These are phyloP conservation scores for Lachnellula cervina DNA, from an alignment of 2,329 filamentous ascomycete genomes.

Conservation along the genomic window DNA sequence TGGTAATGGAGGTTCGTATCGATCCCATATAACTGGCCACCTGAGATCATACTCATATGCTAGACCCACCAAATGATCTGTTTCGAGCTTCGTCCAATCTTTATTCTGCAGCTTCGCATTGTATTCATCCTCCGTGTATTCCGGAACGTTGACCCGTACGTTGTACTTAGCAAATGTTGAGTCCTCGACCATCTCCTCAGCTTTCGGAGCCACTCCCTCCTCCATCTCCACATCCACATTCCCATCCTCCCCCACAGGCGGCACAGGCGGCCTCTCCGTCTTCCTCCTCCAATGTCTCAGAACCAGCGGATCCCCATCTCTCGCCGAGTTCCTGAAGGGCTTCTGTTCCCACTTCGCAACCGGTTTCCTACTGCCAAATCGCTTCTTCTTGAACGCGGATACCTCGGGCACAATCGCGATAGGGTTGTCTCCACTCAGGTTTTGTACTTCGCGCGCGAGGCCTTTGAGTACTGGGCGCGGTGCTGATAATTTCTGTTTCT, in stretches of 20 bases:
- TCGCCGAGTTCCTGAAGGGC: conserved; percentile 73
- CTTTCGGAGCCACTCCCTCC: conserved; percentile 35
- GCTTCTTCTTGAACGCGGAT: conserved; percentile 54
- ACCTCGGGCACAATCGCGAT: conserved; percentile 61
- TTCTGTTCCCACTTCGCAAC: conserved; percentile 61
- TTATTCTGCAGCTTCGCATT: conserved; percentile 64
- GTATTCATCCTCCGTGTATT: conserved; percentile 87
- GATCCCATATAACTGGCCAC: conserved; percentile 88
- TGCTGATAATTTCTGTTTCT: conserved; percentile 67
- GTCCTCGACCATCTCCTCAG: conserved; percentile 44
- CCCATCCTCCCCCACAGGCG: conserved; percentile 35
- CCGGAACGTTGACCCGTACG: conserved; percentile 69
- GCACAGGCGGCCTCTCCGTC: conserved; percentile 38
- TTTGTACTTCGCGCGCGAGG: conserved; percentile 61
- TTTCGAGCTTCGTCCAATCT: conserved; percentile 90
- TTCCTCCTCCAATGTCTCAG: conserved; percentile 79
- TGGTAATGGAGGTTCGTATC: conserved; percentile 63
- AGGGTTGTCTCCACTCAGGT: conserved; percentile 59
- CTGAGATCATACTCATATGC: conserved; percentile 77
- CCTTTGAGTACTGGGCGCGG: conserved; percentile 58
- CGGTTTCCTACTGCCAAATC: conserved; percentile 50
- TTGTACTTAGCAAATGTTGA: conserved; percentile 82
- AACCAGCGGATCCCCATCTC: conserved; percentile 60
- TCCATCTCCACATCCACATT: conserved; percentile 28
- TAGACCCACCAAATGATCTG: conserved; percentile 78